Evolutionary conservation across 2,329 filamentous ascomycete genomes (phyloP).

Genomic region (Didymella pinodella): DNA sequence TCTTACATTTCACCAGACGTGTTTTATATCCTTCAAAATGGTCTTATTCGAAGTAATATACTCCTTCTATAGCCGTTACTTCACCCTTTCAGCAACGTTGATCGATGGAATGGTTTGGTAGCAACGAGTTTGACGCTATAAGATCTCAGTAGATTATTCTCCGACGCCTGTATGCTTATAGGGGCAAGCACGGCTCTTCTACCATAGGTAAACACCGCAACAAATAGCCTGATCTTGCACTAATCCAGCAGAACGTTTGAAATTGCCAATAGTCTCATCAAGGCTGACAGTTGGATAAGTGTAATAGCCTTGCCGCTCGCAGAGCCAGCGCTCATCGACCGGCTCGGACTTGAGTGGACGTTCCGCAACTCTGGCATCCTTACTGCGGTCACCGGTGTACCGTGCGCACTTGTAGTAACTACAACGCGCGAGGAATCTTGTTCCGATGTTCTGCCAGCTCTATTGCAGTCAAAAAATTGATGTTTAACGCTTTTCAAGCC

Average conservation of each 20-base stretch:
- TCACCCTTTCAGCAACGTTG: not conserved
- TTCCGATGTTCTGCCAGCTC: too few species aligned
- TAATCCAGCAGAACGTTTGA: conserved; percentile 43
- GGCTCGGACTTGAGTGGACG: conserved; percentile 43
- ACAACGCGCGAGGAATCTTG: too few species aligned
- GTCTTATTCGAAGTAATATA: not conserved
- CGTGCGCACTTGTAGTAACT: conserved; percentile 26
- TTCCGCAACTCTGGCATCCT: conserved; percentile 41
- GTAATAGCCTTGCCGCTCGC: conserved; percentile 39
- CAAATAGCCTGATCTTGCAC: conserved; percentile 38
- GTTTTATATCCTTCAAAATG: not conserved
- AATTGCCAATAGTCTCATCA: conserved; percentile 39
- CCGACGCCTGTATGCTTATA: too few species aligned
- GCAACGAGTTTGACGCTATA: too few species aligned
- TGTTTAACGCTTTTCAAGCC: too few species aligned
- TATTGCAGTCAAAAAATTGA: too few species aligned
- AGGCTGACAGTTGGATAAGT: conserved; percentile 41
- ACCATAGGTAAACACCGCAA: not conserved
- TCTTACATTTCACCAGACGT: not conserved
- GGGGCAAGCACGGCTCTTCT: not conserved
- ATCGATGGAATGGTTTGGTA: not conserved
- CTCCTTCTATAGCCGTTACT: not conserved
- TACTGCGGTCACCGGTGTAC: conserved; percentile 35
- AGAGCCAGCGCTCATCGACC: conserved; percentile 34
- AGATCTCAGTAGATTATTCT: too few species aligned